Conservation (phyloP, 148 eudicot genomes). For the Chenopodium berlandieri region DNA sequence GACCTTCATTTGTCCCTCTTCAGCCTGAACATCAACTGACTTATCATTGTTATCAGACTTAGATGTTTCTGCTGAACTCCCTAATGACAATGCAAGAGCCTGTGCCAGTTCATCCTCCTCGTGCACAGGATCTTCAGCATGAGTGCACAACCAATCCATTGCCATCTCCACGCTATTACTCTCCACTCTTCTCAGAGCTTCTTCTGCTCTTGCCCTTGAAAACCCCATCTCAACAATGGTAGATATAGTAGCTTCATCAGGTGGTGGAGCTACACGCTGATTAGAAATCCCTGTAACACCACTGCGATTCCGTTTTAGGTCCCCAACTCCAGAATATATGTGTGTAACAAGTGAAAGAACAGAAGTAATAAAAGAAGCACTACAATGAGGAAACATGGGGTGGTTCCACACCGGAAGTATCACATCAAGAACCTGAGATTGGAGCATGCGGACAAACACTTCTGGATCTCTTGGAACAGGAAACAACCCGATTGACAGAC, state of each 20-base stretch:
- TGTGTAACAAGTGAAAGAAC: conserved; percentile 71
- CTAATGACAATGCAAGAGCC: conserved; percentile 89
- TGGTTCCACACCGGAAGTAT: conserved; percentile 95
- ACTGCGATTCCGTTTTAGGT: conserved; percentile 58
- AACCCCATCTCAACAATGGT: conserved; percentile 98
- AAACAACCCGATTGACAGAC: conserved; percentile 92
- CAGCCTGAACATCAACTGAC: conserved; percentile 51
- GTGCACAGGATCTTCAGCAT: conserved; percentile 86
- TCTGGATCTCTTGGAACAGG: conserved; percentile 97
- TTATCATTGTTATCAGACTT: conserved; percentile 68
- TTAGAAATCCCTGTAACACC: conserved; percentile 55
- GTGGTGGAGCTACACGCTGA: conserved; percentile 80
- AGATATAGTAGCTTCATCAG: conserved; percentile 83
- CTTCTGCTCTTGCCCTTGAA: conserved; percentile 93
- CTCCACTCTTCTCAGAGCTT: conserved; percentile 85
- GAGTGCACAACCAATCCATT: conserved; percentile 96
- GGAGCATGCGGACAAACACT: conserved; percentile 89
- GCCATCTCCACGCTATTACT: conserved; percentile 97
- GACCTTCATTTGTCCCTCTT: conserved; percentile 57
- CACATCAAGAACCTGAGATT: conserved; percentile 92
- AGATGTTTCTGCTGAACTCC: conserved; percentile 75
- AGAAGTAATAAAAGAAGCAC: conserved; percentile 60
- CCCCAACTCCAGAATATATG: conserved; percentile 88
- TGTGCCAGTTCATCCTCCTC: conserved; percentile 94
- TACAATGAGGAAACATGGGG: conserved; percentile 76